Percentiles rank a stretch among this genome's conserved stretches.
phyloP scores from a whole-genome alignment of 176 grass and related monocot genomes.

The Oryza officinalis region DNA sequence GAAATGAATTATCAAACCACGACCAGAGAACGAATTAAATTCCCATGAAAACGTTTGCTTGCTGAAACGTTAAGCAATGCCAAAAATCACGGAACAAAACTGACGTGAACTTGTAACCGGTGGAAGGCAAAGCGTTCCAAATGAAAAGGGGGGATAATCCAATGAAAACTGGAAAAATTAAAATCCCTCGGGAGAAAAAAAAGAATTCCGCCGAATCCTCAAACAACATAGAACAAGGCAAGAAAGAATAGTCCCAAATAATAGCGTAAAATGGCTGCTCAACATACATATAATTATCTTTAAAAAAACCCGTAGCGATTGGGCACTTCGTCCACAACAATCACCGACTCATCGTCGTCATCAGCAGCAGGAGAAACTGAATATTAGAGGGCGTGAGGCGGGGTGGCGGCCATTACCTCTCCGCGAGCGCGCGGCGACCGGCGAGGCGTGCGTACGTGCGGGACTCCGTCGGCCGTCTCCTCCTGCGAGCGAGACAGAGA shows the following conservation, averaged over 20 bases:
- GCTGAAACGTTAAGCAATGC: too few relatives aligned
- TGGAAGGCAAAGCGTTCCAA: not conserved
- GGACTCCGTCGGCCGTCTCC: too few relatives aligned
- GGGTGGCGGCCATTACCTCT: not conserved
- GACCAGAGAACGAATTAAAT: not conserved
- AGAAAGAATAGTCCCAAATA: not conserved
- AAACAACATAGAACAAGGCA: not conserved
- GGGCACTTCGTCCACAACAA: not conserved
- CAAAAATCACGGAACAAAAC: not conserved
- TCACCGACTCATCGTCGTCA: not conserved
- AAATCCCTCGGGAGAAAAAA: not conserved
- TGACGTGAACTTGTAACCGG: not conserved
- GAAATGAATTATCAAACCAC: not conserved
- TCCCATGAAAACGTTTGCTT: not conserved
- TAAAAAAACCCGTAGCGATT: not conserved
- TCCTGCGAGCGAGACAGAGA: too few relatives aligned
- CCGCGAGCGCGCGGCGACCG: too few relatives aligned
- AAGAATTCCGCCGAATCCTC: not conserved
- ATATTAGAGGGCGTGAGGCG: too few relatives aligned
- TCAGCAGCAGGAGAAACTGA: not conserved
- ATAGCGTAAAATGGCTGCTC: not conserved
- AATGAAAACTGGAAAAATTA: not conserved
- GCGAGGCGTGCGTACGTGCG: too few relatives aligned
- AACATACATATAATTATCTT: not conserved
- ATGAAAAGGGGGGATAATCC: not conserved